Evolutionary conservation across 2,329 filamentous ascomycete species (phyloP).

Genomic region (Penicillium sp.): DNA sequence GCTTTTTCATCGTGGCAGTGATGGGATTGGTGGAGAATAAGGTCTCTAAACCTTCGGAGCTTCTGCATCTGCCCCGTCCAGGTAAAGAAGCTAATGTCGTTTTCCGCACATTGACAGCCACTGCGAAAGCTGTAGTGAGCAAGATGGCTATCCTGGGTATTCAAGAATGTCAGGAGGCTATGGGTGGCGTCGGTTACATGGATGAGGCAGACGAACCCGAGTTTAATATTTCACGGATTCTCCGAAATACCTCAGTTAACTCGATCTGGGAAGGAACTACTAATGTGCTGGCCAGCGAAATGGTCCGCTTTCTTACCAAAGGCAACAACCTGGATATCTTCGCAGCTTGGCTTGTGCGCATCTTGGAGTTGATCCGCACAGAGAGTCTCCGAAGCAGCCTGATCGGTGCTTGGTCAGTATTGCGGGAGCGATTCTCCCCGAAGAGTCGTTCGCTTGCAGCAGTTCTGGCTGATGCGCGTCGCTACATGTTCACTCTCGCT

Average conservation of each 20-base stretch:
- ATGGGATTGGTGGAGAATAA: conserved; percentile 58
- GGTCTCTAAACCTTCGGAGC: conserved; percentile 27
- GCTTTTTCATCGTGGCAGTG: conserved; percentile 37
- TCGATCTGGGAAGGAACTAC: conserved; percentile 74
- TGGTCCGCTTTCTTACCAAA: conserved; percentile 43
- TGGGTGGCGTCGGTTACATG: conserved; percentile 45
- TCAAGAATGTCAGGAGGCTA: conserved; percentile 42
- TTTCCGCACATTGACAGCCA: conserved; percentile 35
- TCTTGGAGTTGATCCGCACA: conserved; percentile 18
- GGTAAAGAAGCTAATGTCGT: conserved; percentile 31
- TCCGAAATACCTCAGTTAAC: conserved; percentile 63
- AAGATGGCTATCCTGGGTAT: conserved; percentile 36
- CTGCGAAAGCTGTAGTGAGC: conserved; percentile 41
- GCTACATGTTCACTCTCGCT: conserved; percentile 41
- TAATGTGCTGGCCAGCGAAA: conserved; percentile 66
- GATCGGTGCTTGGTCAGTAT: conserved; percentile 20
- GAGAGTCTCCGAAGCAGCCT: conserved; percentile 10
- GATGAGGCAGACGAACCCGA: conserved; percentile 57
- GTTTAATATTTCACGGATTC: conserved; percentile 68
- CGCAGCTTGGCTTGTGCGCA: conserved; percentile 49
- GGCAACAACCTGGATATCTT: conserved; percentile 33
- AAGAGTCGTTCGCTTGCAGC: conserved; percentile 18
- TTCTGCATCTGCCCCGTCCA: conserved; percentile 54
- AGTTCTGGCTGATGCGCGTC: conserved; percentile 36
- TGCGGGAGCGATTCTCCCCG: conserved; percentile 18